A percentile compares a stretch with the other conserved stretches of the same genome.
These are phyloP conservation scores for Fraxinus velutina DNA, from an alignment of 305 asterid genomes.

Conservation along the genomic window DNA sequence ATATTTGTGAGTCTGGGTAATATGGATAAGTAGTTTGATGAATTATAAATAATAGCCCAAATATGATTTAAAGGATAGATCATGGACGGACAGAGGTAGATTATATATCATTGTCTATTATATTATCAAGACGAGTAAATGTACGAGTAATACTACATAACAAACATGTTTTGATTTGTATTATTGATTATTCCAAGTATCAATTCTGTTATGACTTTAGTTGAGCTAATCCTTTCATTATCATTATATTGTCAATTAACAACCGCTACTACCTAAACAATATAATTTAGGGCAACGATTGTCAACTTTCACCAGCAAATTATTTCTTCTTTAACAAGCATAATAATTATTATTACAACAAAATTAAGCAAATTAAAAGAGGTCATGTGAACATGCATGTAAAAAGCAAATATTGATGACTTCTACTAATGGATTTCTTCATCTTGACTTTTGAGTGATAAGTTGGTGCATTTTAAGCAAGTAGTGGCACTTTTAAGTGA, in stretches of 20 bases:
- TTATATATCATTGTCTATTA: not conserved
- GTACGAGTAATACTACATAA: not conserved
- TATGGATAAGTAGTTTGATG: too few relatives aligned
- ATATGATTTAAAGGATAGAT: not conserved
- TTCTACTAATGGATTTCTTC: slow-evolving; percentile 14
- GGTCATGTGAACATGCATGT: not conserved
- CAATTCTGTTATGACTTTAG: slow-evolving; percentile 28
- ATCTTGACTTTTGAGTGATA: slow-evolving; percentile 8
- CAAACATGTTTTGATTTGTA: not conserved
- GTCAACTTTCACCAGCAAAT: not conserved
- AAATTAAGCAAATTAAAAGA: not conserved
- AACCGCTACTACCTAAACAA: slow-evolving; percentile 23
- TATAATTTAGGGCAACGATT: not conserved
- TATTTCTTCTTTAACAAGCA: not conserved
- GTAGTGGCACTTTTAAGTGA: slow-evolving; percentile 6
- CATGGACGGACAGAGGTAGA: not conserved
- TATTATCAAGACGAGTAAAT: not conserved
- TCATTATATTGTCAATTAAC: slow-evolving; percentile 10
- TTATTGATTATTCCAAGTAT: not conserved
- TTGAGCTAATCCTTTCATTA: slow-evolving; percentile 37
- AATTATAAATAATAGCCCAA: not conserved
- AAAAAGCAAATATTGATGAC: slow-evolving; percentile 1
- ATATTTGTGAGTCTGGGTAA: not conserved
- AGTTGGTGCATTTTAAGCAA: slow-evolving; percentile 26
- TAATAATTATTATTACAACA: not conserved